Base-by-base conservation (phyloP, 75 land plant species). In the Pseudotsuga menziesii region DNA sequence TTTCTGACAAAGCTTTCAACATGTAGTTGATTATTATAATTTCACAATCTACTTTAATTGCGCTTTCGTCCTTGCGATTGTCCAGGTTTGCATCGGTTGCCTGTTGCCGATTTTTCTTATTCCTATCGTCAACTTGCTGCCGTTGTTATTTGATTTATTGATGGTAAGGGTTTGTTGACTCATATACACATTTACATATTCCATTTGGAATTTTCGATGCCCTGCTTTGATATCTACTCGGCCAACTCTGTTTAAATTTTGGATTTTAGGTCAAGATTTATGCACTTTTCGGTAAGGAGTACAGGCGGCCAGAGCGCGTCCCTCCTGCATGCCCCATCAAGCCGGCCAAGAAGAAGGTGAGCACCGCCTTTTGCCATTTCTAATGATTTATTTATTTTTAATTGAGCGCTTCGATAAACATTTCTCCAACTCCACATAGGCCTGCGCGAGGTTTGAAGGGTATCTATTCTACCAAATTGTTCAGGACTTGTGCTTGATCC, bases 21-120 rank as follows among this genome's bases (percentile, higher is more conserved):
- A 44, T 44, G 52, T 44, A 44, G 52, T 44, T 6, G 1, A 7
- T 44, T 44, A 44, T 44, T 44, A 44, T 44, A 44, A 44, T 44
- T 6, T 44, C 52, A 44, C 52, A 44, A 7, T 7, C 52, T 8
- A 44, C 11, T 44, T 61, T 29, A 29, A 29, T 63, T 27, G 32
- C 36, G 23, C 25, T 27, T 14, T 63, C 67, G 14, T 63, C 5
- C n/a, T 17, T 63, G 35, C 36, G 32, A 29, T 76, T 22, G 76
- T 78, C 80, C 89, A 91, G 93, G 93, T 91, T 56, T 91, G 93
- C 61, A 19, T 91, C 13, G 80, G 75, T 61, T 91, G 93, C 55
- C 75, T 91, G 78, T 71, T 91, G 73, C 93, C 93, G 57, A 82
- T 91, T 25, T 91, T 91, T 72, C 84, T 91, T 44, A 75, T 91